phyloP scores from a whole-genome alignment of 768 basidiomycete genomes.

The Podaxis sp. region DNA sequence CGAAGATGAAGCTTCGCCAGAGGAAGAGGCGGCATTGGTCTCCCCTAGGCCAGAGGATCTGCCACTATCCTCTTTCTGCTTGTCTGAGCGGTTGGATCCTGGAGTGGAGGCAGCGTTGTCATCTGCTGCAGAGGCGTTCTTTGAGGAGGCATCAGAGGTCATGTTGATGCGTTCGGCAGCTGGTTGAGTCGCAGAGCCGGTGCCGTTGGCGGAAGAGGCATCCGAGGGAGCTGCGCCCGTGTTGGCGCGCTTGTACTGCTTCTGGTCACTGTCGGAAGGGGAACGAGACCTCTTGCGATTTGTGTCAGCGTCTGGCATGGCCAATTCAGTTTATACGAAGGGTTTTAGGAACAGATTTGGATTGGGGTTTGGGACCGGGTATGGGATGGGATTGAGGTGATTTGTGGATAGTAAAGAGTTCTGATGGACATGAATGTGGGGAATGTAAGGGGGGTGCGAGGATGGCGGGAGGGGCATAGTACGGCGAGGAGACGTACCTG shows the following conservation, averaged over 20 bases:
- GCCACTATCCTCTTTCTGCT: constrained; percentile 40
- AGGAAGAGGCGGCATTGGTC: constrained; percentile 41
- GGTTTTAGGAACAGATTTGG: constrained; percentile 30
- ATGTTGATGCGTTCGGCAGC: constrained; percentile 61
- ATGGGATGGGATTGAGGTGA: constrained; percentile 33
- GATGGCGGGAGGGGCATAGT: constrained; percentile 39
- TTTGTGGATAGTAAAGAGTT: constrained; percentile 30
- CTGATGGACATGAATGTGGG: constrained; percentile 55
- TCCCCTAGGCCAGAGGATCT: constrained; percentile 33
- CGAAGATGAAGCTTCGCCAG: constrained; percentile 52
- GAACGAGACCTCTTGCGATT: constrained; percentile 88
- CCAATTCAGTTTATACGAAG: constrained; percentile 52
- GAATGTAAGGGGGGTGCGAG: constrained; percentile 61
- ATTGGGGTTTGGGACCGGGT: constrained; percentile 41
- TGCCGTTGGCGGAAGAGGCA: constrained; percentile 54
- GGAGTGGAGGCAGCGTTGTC: constrained; percentile 60
- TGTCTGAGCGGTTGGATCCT: constrained; percentile 37
- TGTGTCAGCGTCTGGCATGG: constrained; percentile 84
- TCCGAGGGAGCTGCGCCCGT: constrained; percentile 70
- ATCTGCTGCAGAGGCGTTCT: constrained; percentile 37
- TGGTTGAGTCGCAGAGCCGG: constrained; percentile 43
- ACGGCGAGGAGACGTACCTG: constrained; percentile 30
- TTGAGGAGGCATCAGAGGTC: constrained; percentile 53
- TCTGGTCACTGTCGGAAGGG: constrained; percentile 78
- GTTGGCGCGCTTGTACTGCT: constrained; percentile 82